Percentiles rank a stretch among this genome's conserved stretches.
Evolutionary conservation across 208 protist genomes (phyloP).

Genomic region (Leishmania tarentolae): DNA sequence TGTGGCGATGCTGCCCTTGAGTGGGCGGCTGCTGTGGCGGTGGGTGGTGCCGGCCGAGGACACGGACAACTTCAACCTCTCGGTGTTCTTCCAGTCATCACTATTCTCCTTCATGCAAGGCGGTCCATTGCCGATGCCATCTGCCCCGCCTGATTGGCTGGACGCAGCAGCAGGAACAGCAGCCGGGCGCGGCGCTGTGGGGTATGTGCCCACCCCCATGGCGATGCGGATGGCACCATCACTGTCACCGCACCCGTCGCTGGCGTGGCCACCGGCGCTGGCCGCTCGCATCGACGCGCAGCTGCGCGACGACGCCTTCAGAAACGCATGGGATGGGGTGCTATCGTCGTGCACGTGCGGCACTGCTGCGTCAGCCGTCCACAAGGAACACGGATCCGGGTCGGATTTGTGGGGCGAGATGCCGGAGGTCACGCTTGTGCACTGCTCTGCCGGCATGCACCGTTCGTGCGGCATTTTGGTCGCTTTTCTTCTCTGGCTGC

Average conservation of each 20-base stretch:
- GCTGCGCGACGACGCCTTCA: slow-evolving; percentile 14
- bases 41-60: slow-evolving; percentile 74
- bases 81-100: slow-evolving; percentile 66
- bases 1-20: slow-evolving; percentile 47
- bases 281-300: slow-evolving; percentile 10
- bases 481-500: slow-evolving; percentile 71
- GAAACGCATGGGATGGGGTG: slow-evolving; percentile 11
- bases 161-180: slow-evolving; percentile 3
- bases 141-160: neutral
- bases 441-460: slow-evolving; percentile 89
- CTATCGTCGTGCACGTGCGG: slow-evolving; percentile 16
- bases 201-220: neutral
- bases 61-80: slow-evolving; percentile 68
- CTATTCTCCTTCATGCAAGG: slow-evolving; percentile 72
- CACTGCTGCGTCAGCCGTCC: neutral
- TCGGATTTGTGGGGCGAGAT: neutral
- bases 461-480: slow-evolving; percentile 73
- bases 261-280: slow-evolving; percentile 13
- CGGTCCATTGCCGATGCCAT: slow-evolving; percentile 39
- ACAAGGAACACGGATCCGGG: neutral
- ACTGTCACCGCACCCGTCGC: slow-evolving; percentile 7
- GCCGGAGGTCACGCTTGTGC: slow-evolving; percentile 42
- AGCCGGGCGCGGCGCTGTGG: neutral
- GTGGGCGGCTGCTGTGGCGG: slow-evolving; percentile 48
- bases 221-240: neutral